Evolutionary conservation across 2,329 filamentous ascomycete genomes (phyloP).

Genomic region (Diplodia corticola): DNA sequence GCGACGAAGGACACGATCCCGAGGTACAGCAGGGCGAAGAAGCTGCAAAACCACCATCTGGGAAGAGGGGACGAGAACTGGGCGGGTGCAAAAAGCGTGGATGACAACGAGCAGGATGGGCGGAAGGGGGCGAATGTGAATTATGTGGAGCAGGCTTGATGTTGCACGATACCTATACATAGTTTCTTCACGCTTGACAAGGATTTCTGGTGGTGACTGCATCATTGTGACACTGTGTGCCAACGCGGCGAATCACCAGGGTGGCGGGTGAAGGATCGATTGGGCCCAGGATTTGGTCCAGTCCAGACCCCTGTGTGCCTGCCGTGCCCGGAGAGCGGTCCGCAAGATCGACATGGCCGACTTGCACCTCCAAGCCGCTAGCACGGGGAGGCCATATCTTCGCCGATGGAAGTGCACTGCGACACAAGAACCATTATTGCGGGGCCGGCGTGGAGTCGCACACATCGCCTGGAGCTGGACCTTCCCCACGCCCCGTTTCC

Average conservation of each 20-base stretch:
- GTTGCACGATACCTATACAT: no score
- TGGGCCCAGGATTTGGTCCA: not conserved
- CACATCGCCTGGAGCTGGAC: not conserved
- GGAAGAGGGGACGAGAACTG: not conserved
- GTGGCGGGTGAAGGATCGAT: not conserved
- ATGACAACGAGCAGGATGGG: not conserved
- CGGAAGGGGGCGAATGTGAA: not conserved
- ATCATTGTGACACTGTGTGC: not conserved
- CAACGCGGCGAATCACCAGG: not conserved
- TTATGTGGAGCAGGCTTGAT: slow-evolving; percentile 7
- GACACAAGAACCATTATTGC: not conserved
- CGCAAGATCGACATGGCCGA: not conserved
- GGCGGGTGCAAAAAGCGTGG: not conserved
- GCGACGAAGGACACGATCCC: slow-evolving; percentile 13
- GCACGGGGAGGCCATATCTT: not conserved
- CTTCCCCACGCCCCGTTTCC: not conserved
- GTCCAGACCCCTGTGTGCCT: not conserved
- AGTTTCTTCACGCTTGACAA: no score
- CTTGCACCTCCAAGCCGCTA: not conserved
- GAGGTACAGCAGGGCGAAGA: slow-evolving; percentile 10
- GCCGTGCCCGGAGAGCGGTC: not conserved
- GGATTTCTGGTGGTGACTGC: not conserved
- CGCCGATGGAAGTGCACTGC: not conserved
- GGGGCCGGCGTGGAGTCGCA: not conserved
- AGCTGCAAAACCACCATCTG: slow-evolving; percentile 13